Evolutionary conservation across 495 filamentous ascomycete species (phyloP).

Genomic region (Aspergillus coremiiformis): DNA sequence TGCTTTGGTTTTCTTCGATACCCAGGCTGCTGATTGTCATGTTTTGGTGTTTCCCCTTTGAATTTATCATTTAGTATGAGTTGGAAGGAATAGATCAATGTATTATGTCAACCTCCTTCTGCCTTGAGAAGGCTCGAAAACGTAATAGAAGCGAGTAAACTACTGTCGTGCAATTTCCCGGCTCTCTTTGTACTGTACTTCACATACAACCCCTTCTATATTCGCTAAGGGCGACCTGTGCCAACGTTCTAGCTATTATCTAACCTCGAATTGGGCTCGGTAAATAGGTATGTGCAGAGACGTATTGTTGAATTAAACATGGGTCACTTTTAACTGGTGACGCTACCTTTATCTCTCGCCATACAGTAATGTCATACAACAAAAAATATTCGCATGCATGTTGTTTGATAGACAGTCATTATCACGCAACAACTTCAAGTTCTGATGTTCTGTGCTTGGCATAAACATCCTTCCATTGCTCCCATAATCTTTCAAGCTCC

Average conservation of each 20-base stretch:
- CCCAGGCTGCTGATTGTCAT: slow-evolving; percentile 16
- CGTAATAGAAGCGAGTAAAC: not conserved
- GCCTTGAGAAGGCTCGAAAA: not conserved
- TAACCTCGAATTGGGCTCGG: no score
- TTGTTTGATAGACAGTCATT: no score
- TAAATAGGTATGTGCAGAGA: no score
- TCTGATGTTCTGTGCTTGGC: slow-evolving; percentile 63
- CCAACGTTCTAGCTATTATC: not conserved
- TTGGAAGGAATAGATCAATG: not conserved
- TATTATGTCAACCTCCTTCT: not conserved
- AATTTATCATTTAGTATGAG: not conserved
- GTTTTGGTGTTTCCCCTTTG: slow-evolving; percentile 1
- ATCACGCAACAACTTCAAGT: slow-evolving; percentile 68
- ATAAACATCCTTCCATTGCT: slow-evolving; percentile 81
- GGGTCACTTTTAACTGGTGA: no score
- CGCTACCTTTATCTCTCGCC: no score
- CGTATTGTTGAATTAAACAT: no score
- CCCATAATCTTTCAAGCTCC: slow-evolving; percentile 79
- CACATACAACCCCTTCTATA: not conserved
- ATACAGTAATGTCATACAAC: not conserved
- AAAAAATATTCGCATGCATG: not conserved
- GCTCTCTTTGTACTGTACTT: not conserved
- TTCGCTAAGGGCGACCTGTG: not conserved
- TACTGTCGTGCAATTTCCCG: not conserved
- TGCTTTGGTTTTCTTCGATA: slow-evolving; percentile 24